phyloP scores from a whole-genome alignment of 2,329 filamentous ascomycete genomes.

The Cercospora canescens region DNA sequence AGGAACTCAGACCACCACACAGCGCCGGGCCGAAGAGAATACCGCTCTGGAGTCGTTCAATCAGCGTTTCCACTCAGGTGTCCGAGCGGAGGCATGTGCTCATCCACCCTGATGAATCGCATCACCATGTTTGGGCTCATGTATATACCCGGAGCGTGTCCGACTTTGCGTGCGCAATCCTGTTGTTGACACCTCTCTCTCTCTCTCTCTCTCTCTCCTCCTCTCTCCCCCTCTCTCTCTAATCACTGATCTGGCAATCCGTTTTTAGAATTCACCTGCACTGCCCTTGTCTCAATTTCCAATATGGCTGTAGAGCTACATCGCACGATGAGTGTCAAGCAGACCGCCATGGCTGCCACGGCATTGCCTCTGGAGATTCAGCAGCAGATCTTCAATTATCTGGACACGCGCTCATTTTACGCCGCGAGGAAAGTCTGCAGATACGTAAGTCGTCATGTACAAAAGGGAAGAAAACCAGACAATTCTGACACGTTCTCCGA shows the following conservation, averaged over 20 bases:
- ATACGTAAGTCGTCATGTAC: slow-evolving; percentile 10
- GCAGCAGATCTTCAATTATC: slow-evolving; percentile 35
- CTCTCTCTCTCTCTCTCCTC: too few species aligned
- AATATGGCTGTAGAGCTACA: slow-evolving; percentile 17
- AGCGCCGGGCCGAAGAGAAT: slow-evolving; percentile 3
- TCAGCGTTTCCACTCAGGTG: background rate
- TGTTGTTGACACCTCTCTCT: background rate
- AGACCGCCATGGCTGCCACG: slow-evolving; percentile 26
- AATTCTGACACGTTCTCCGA: background rate
- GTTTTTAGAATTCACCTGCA: background rate
- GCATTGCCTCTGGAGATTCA: slow-evolving; percentile 36
- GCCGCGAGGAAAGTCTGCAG: slow-evolving; percentile 34
- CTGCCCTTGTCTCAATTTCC: background rate
- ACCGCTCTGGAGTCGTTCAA: slow-evolving; percentile 4
- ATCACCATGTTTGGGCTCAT: background rate
- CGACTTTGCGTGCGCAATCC: background rate
- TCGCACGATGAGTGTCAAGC: slow-evolving; percentile 19
- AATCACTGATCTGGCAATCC: background rate
- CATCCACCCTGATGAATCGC: slow-evolving; percentile 10
- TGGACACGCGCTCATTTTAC: slow-evolving; percentile 36
- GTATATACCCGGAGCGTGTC: slow-evolving; percentile 3
- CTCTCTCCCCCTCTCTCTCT: background rate
- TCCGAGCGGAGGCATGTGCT: background rate
- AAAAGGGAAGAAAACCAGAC: background rate
- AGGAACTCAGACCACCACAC: background rate